Base-by-base conservation (phyloP, 2,329 filamentous ascomycete species). In the Fusarium sp. region DNA sequence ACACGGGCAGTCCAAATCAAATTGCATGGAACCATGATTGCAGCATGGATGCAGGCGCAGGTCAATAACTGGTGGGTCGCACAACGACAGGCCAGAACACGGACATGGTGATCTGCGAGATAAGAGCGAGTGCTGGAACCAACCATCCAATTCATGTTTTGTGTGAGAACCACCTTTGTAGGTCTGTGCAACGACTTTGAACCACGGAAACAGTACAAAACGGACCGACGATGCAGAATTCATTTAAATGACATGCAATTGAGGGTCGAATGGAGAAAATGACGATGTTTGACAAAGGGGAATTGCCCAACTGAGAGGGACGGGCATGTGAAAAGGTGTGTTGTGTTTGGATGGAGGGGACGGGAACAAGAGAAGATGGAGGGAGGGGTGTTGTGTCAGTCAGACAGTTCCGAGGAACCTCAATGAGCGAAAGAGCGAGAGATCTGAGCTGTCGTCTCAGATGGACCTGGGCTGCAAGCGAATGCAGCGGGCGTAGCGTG, bases 1-100 rank as follows among this genome's bases (percentile, higher is more conserved):
- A 24, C 40, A 21, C 22, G 14, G 60, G 50, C 56, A 53, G 47
- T 53, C 22, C 46, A 60, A 62, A 65, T 66, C 46, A 60, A 62
- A 65, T 66, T 71, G 50, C 65, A 72, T 71, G 70, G 64, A 73
- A 66, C 72, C 69, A 71, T 61, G 57, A 62, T 40, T 57, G 64
- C 70, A 73, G 55, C 34, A 60, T 47, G 49, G 54, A 67, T 70
- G 71, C 70, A 71, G 50, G 62, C 69, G 71, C 70, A 71, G 50
- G 62, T 58, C 54, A 63, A 66, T 26, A 58, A 52, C 53, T 44
- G 47, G 69, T 70, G 72, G 72, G 60, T 53, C 56, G 46, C 34
- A 50, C 53, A 65, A 49, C 33, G 53, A 43, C 43, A 49, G 44
- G 24, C 46, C 38, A 60, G 43, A 19, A 19, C 19, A 19, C 19